phyloP scores from a whole-genome alignment of 2,329 filamentous ascomycete genomes.

The Scytalidium lignicola region DNA sequence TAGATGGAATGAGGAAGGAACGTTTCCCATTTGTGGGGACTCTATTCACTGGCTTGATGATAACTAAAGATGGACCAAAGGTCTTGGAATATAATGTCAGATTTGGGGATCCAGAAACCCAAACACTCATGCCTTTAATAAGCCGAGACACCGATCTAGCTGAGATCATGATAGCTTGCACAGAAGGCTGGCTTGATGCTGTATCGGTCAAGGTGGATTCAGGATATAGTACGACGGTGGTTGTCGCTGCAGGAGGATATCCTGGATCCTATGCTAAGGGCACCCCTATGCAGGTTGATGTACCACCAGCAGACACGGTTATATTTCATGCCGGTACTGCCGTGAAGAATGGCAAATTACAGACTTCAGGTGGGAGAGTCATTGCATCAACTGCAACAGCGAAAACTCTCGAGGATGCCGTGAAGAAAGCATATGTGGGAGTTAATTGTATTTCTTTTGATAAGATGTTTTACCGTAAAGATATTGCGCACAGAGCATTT shows the following conservation, averaged over 20 bases:
- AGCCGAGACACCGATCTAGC: conserved; percentile 76
- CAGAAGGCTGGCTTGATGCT: conserved; percentile 66
- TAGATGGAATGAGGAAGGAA: conserved; percentile 82
- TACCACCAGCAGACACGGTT: conserved; percentile 49
- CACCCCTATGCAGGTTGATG: conserved; percentile 48
- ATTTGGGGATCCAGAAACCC: conserved; percentile 88
- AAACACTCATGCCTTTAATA: conserved; percentile 77
- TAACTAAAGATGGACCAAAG: conserved; percentile 74
- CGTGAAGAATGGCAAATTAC: conserved; percentile 56
- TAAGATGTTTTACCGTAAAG: conserved; percentile 61
- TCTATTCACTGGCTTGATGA: conserved; percentile 89
- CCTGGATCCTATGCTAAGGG: conserved; percentile 83
- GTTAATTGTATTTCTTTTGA: conserved; percentile 71
- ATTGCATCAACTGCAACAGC: conserved; percentile 86
- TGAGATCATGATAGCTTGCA: conserved; percentile 82
- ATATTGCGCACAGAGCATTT: conserved; percentile 79
- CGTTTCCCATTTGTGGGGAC: conserved; percentile 68
- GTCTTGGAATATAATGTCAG: conserved; percentile 91
- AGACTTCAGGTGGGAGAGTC: conserved; percentile 81
- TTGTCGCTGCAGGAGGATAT: conserved; percentile 90
- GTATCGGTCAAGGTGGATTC: conserved; percentile 62
- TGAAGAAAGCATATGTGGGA: conserved; percentile 81
- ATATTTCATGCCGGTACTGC: conserved; percentile 93
- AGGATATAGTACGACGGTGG: conserved; percentile 81
- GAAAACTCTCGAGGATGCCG: conserved; percentile 71